Percentiles rank a stretch among this genome's conserved stretches.
Conservation (phyloP, 176 grass and related monocot genomes). For the Triticum aestivum region DNA sequence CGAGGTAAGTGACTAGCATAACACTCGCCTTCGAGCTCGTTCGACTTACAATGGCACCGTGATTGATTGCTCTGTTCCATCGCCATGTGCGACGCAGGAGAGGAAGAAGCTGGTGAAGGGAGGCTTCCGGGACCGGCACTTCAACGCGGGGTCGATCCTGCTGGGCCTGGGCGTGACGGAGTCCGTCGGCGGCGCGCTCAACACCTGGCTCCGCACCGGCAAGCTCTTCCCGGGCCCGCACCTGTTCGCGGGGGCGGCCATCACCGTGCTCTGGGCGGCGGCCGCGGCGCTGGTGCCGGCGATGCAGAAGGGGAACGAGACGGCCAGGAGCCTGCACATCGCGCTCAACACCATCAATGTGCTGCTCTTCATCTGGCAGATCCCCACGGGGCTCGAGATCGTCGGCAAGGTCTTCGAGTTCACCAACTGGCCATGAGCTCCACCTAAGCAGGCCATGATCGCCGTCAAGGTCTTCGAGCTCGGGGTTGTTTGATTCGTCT, state of each 20-base stretch:
- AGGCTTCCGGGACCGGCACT: slow-evolving; percentile 66
- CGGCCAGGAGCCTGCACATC: slow-evolving; percentile 75
- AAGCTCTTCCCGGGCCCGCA: slow-evolving; percentile 97
- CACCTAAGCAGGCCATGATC: too few species aligned
- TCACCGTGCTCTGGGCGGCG: slow-evolving; percentile 82
- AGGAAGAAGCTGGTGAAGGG: slow-evolving; percentile 84
- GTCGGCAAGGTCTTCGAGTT: slow-evolving; percentile 93
- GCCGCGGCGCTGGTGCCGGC: slow-evolving; percentile 76
- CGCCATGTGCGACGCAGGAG: slow-evolving; percentile 38
- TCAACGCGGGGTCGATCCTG: slow-evolving; percentile 87
- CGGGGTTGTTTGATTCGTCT: not conserved
- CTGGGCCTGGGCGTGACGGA: slow-evolving; percentile 78
- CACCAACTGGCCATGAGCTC: slow-evolving; percentile 77
- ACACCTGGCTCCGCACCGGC: slow-evolving; percentile 79
- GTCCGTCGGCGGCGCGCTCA: slow-evolving; percentile 69
- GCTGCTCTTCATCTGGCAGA: slow-evolving; percentile 94
- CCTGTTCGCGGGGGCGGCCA: slow-evolving; percentile 74
- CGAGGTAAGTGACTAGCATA: slow-evolving; percentile 33
- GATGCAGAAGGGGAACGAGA: slow-evolving; percentile 94
- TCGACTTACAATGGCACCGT: not conserved
- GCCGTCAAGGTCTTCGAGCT: too few species aligned
- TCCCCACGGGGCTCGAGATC: slow-evolving; percentile 90
- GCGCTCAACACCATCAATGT: slow-evolving; percentile 84
- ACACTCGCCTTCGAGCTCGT: too few species aligned
- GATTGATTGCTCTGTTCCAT: not conserved